A percentile compares a stretch with the other conserved stretches of the same genome.
Conservation (phyloP, 2,329 filamentous ascomycete genomes). For the Penicillium sp. region DNA sequence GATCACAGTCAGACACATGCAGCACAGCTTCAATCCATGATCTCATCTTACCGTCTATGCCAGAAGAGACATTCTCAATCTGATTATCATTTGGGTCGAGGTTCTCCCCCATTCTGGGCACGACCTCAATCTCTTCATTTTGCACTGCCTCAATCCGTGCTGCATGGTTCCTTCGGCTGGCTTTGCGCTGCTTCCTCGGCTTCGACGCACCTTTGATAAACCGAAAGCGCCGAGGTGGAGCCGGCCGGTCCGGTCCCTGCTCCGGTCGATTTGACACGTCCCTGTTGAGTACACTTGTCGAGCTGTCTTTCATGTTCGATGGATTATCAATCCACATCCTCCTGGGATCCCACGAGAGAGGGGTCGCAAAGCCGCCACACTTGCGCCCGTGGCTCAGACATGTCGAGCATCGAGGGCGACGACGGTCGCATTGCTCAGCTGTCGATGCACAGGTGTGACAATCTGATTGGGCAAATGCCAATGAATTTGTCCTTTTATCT, state of each 20-base stretch:
- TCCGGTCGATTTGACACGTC: background rate
- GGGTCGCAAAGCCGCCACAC: conserved; percentile 15
- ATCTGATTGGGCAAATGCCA: conserved; percentile 24
- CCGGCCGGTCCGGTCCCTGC: background rate
- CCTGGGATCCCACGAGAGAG: conserved; percentile 16
- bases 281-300: background rate
- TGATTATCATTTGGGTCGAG: background rate
- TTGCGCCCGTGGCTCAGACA: conserved; percentile 18
- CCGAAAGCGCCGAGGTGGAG: background rate
- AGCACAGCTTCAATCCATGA: no score
- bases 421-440: conserved; percentile 25
- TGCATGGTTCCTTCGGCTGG: background rate
- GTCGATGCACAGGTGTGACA: conserved; percentile 26
- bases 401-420: conserved; percentile 21
- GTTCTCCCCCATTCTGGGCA: background rate
- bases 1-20: background rate
- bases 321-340: conserved; percentile 7
- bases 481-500: conserved; percentile 22
- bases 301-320: background rate
- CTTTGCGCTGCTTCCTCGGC: background rate
- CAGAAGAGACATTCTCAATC: background rate
- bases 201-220: background rate
- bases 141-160: background rate
- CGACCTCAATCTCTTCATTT: background rate
- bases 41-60: background rate